A percentile compares a stretch with the other conserved stretches of the same genome.
Evolutionary conservation across 2,329 filamentous ascomycete genomes (phyloP).

Genomic region (Fusarium falciforme): DNA sequence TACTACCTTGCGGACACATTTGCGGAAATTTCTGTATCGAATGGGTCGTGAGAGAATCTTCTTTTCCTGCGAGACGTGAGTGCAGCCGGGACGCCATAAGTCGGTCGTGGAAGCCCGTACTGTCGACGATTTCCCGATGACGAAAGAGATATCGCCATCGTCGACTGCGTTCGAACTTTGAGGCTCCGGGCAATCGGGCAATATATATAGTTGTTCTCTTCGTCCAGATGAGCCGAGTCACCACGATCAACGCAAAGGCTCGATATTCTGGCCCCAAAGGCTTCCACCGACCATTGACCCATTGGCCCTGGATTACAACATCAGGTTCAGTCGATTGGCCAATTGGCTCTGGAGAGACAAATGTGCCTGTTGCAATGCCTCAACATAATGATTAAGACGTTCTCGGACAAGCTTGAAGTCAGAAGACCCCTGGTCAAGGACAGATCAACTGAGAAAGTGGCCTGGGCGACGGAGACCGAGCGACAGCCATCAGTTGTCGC

Average conservation of each 20-base stretch:
- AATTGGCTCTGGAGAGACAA: background rate
- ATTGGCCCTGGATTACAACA: background rate
- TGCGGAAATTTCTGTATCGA: rapidly evolving
- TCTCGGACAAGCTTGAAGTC: background rate
- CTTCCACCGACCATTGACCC: background rate
- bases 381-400: background rate
- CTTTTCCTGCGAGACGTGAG: background rate
- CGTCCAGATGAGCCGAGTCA: background rate
- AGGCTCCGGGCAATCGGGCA: background rate
- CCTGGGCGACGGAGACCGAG: background rate
- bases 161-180: background rate
- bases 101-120: background rate
- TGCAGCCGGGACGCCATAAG: background rate
- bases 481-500: background rate
- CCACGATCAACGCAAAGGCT: background rate
- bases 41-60: background rate
- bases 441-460: background rate
- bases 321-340: background rate
- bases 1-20: background rate
- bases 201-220: background rate
- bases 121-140: background rate
- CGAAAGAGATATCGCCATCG: background rate
- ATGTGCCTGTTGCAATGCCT: background rate
- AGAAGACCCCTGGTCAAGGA: background rate
- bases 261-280: background rate